A percentile compares a stretch with the other conserved stretches of the same genome.
Evolutionary conservation across 441 rosid species (phyloP).

Genomic region (Oxalis stricta): DNA sequence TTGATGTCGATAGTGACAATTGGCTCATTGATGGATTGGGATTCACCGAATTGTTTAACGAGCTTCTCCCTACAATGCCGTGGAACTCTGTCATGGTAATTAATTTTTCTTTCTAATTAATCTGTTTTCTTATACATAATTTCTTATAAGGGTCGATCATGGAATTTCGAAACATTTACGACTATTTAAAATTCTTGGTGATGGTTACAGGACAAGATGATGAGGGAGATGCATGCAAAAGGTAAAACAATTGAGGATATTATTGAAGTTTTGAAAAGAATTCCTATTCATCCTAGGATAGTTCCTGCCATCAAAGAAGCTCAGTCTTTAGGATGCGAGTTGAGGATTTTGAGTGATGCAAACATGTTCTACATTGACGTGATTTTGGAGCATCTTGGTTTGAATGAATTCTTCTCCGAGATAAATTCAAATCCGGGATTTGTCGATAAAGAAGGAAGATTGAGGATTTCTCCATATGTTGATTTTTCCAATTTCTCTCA

Average conservation of each 20-base stretch:
- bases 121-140: neutral
- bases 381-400: conserved; percentile 20
- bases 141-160: too few species aligned
- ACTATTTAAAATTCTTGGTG: neutral
- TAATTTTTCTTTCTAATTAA: neutral
- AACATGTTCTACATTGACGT: conserved; percentile 27
- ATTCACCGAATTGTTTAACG: conserved; percentile 6
- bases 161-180: too few species aligned
- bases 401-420: conserved; percentile 22
- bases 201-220: conserved; percentile 16
- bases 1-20: conserved; percentile 19
- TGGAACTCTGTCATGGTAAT: conserved; percentile 22
- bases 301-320: conserved; percentile 16
- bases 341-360: conserved; percentile 28
- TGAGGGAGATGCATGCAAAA: conserved; percentile 15
- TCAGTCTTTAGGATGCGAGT: conserved; percentile 19
- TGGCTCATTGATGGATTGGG: conserved; percentile 22
- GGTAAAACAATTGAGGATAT: conserved; percentile 16
- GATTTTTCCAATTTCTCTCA: conserved; percentile 15
- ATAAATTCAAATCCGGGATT: conserved; percentile 25
- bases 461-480: conserved; percentile 19
- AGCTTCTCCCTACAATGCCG: conserved; percentile 17
- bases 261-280: conserved; percentile 9
- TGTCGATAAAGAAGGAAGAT: conserved; percentile 18
- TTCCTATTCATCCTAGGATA: conserved; percentile 14